phyloP scores from a whole-genome alignment of 2,329 filamentous ascomycete species.

The Paraphoma chrysanthemicola region DNA sequence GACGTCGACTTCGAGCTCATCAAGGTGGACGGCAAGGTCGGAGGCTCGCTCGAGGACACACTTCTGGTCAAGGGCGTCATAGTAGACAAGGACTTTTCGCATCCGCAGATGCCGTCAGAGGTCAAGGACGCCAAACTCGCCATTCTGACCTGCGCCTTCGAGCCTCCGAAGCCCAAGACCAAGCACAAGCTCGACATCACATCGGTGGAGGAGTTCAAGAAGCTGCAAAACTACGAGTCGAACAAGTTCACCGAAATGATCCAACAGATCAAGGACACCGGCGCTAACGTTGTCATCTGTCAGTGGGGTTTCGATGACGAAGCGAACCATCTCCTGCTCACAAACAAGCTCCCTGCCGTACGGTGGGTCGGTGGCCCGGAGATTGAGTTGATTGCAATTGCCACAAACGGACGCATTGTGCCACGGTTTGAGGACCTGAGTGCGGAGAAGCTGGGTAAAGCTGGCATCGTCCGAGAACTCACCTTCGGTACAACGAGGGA shows the following conservation, averaged over 20 bases:
- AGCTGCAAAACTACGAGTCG: conserved; percentile 92
- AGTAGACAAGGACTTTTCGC: conserved; percentile 99
- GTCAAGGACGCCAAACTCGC: conserved; percentile 95
- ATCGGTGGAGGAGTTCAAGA: conserved; percentile 97
- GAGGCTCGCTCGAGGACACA: conserved; percentile 90
- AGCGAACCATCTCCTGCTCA: conserved; percentile 94
- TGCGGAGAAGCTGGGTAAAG: conserved; percentile 86
- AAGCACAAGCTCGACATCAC: conserved; percentile 99
- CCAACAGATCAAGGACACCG: conserved; percentile 94
- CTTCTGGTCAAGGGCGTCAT: conserved; percentile 97
- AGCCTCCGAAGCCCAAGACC: conserved; percentile 98
- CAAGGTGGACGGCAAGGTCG: conserved; percentile 98
- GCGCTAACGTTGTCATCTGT: conserved; percentile 96
- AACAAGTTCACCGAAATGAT: conserved; percentile 99
- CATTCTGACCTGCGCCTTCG: conserved; percentile 96
- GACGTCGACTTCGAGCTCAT: conserved; percentile 99
- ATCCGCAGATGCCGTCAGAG: conserved; percentile 98
- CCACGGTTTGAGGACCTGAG: conserved; percentile 95
- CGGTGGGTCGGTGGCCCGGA: conserved; percentile 98
- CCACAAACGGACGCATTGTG: conserved; percentile 96
- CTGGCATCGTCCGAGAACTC: conserved; percentile 92
- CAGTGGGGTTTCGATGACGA: conserved; percentile 99
- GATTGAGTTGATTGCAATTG: conserved; percentile 98
- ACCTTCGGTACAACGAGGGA: conserved; percentile 96
- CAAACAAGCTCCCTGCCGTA: conserved; percentile 94